Base-by-base conservation (phyloP, 2,329 filamentous ascomycete species). In the Aspergillus ruber region DNA sequence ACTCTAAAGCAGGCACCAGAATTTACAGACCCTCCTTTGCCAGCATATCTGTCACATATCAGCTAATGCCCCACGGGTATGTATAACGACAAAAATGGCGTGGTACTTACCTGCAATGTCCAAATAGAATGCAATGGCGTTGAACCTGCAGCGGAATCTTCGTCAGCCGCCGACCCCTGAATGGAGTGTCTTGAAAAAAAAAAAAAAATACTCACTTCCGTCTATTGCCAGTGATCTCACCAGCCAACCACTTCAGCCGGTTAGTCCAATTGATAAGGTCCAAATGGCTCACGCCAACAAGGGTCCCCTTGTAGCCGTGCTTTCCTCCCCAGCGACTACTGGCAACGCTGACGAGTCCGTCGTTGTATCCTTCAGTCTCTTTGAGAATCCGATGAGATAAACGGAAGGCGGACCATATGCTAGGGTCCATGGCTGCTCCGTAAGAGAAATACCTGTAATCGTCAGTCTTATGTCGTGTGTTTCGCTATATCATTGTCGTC, bases 251-350 rank as follows among this genome's bases (percentile, higher is more conserved):
- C 55, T 81, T 77, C 33, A 83, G 56, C 25, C 80, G 69, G 53
- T 83, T 84, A 23, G 79, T 81, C 81, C 81, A 84, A 55, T 84
- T 84, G 63, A 84, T 84, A 51, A 84, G 60, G 55, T 84, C 81
- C 42, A 84, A 62, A 66, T 84, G 81, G 60, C 77, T 82, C 49
- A 83, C 81, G 3, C 78, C 78, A n/a, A 81, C 69, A 44, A 84
- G 59, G 1, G 81, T 84, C 23, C 81, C 81, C 59, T 82, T 80
- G 56, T 84, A 84, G 8, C 65, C 66, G 6, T 53, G 36, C n/a
- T 68, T 56, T 35, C 73, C 71, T 29, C 81, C 81, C 81, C 81
- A 84, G 50, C 68, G 72, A 56, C 77, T 79, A 50, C 79, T 83
- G 3, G 70, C 63, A 32, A 84, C 80, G 53, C 79, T 74, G 33